Evolutionary conservation across 169 alveolate species (phyloP).

Genomic region (Plasmodium inui): DNA sequence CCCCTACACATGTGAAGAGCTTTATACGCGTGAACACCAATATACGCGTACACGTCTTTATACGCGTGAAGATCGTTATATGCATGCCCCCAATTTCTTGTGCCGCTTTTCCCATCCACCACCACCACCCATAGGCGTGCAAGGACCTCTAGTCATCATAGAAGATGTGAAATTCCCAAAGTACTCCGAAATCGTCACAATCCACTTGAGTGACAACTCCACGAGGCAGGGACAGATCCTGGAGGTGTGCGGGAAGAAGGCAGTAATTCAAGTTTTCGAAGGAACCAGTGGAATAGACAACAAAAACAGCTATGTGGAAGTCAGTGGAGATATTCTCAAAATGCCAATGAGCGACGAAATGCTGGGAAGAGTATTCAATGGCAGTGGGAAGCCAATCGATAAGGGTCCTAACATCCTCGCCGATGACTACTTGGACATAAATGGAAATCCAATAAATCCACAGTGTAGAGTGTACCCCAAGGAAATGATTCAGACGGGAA

Average conservation of each 20-base stretch:
- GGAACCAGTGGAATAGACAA: conserved; percentile 99
- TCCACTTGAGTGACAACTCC: conserved; percentile 98
- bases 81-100: background rate
- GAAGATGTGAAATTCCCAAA: conserved; percentile 99
- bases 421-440: conserved; percentile 96
- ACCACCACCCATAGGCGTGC: conserved; percentile 91
- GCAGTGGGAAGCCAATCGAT: conserved; percentile 99
- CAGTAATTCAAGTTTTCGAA: conserved; percentile 99
- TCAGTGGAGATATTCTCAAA: conserved; percentile 98
- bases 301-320: conserved; percentile 96
- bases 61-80: background rate
- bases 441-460: conserved; percentile 99
- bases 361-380: conserved; percentile 99
- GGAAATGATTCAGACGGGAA: conserved; percentile 99
- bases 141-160: conserved; percentile 99
- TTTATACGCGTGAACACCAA: conserved; percentile 24
- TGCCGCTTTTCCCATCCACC: too few relatives aligned
- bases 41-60: background rate
- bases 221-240: conserved; percentile 98
- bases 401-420: conserved; percentile 99
- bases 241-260: conserved; percentile 98
- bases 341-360: conserved; percentile 99
- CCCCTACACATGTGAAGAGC: conserved; percentile 38
- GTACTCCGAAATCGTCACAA: conserved; percentile 97
- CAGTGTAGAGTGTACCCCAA: conserved; percentile 98